Conservation (phyloP, 225 moss, liverwort and hornwort species). For the Climacium dendroides region DNA sequence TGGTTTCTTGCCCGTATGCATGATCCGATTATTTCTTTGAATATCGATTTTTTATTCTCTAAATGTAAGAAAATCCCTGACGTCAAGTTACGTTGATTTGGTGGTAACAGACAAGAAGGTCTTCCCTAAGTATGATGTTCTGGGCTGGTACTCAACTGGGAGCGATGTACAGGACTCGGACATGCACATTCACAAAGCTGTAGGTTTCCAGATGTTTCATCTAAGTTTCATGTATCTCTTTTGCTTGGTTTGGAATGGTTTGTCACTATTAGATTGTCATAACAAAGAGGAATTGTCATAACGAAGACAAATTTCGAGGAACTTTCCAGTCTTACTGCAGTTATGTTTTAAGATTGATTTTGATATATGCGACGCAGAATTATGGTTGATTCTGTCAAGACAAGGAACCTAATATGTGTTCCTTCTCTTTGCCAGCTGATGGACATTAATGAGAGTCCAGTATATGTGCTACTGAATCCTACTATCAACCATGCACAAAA, state of each 20-base stretch:
- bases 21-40: neutral
- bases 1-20: neutral
- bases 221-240: neutral
- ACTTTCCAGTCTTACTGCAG: neutral
- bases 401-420: constrained; percentile 5
- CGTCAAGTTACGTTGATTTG: neutral
- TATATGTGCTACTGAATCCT: constrained; percentile 85
- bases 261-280: neutral
- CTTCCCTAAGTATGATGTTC: constrained; percentile 92
- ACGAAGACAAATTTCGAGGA: neutral
- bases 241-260: neutral
- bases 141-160: constrained; percentile 98
- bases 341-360: neutral
- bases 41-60: neutral
- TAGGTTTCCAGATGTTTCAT: constrained; percentile 10
- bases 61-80: neutral
- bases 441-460: constrained; percentile 98
- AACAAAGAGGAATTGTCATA: no score
- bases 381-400: neutral
- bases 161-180: constrained; percentile 93
- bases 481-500: constrained; percentile 96
- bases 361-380: neutral
- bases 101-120: constrained; percentile 81
- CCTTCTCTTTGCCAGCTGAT: constrained; percentile 46
- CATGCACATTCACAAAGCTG: constrained; percentile 96